Evolutionary conservation across 148 eudicot genomes (phyloP).

Genomic region (Rhododendron griersonianum): DNA sequence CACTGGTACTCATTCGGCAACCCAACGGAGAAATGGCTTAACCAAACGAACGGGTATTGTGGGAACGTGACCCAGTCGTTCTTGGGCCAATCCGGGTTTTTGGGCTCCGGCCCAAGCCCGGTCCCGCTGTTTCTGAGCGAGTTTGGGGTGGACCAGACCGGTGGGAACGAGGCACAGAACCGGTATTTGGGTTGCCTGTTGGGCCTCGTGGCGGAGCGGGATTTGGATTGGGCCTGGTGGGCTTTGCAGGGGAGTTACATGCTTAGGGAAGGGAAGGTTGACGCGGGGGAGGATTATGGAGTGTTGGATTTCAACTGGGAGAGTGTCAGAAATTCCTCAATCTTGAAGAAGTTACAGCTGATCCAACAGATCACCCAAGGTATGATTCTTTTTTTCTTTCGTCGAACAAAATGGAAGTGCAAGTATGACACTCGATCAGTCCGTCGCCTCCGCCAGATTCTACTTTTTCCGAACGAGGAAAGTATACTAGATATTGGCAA

Average conservation of each 20-base stretch:
- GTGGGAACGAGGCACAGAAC: not conserved
- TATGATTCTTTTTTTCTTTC: not conserved
- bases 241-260: conserved; percentile 15
- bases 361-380: conserved; percentile 25
- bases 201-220: not conserved
- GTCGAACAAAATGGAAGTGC: too few relatives aligned
- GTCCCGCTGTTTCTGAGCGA: conserved; percentile 11
- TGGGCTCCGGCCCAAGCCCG: not conserved
- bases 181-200: conserved; percentile 4
- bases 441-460: too few relatives aligned
- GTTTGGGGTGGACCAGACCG: not conserved
- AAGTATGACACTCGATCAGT: too few relatives aligned
- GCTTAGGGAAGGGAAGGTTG: conserved; percentile 8
- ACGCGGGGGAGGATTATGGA: not conserved
- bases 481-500: not conserved
- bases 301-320: conserved; percentile 3
- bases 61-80: conserved; percentile 12
- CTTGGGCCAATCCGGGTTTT: conserved; percentile 18
- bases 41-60: conserved; percentile 24
- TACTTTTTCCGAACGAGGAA: too few relatives aligned
- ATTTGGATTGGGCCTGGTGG: conserved; percentile 15
- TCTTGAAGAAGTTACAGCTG: conserved; percentile 16
- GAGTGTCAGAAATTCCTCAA: conserved; percentile 17
- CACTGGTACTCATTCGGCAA: conserved; percentile 43
- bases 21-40: conserved; percentile 10